Evolutionary conservation across 2,329 filamentous ascomycete species (phyloP).

Genomic region (Hawksworthiomyces lignivorus): DNA sequence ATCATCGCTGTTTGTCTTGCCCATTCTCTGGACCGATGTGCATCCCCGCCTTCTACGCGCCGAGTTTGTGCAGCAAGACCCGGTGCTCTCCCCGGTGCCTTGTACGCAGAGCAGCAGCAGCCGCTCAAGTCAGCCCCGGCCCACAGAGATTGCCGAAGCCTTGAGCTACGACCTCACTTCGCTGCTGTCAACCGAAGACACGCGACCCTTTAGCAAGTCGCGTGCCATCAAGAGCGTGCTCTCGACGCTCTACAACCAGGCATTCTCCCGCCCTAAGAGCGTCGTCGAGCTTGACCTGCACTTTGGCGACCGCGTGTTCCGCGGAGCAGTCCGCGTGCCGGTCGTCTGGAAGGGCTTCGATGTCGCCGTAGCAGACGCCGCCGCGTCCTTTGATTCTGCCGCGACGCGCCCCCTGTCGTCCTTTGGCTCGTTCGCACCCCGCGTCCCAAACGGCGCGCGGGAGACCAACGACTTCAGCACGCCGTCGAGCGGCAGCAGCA

Average conservation of each 20-base stretch:
- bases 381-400: constrained; percentile 27
- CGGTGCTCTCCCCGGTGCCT: constrained; percentile 35
- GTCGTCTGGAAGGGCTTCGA: constrained; percentile 40
- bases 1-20: constrained; percentile 40
- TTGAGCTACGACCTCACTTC: constrained; percentile 37
- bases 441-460: constrained; percentile 13
- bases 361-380: constrained; percentile 1
- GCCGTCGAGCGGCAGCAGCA: constrained; percentile 6
- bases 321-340: constrained; percentile 38
- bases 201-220: constrained; percentile 27
- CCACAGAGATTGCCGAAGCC: constrained; percentile 33
- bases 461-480: constrained; percentile 14
- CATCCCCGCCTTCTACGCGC: constrained; percentile 41
- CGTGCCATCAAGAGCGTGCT: constrained; percentile 37
- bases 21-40: constrained; percentile 48
- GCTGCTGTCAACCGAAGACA: constrained; percentile 29
- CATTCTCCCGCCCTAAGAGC: constrained; percentile 23
- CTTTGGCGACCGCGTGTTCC: constrained; percentile 39
- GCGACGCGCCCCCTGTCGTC: constrained; percentile 26
- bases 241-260: constrained; percentile 33
- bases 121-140: constrained; percentile 11
- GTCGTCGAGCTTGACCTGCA: constrained; percentile 38
- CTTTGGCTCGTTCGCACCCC: too few species aligned
- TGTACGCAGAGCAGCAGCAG: neutral
- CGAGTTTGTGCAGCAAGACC: constrained; percentile 35